A percentile compares a stretch with the other conserved stretches of the same genome.
phyloP scores from a whole-genome alignment of 169 alveolate genomes.

The Plasmodium gallinaceum region DNA sequence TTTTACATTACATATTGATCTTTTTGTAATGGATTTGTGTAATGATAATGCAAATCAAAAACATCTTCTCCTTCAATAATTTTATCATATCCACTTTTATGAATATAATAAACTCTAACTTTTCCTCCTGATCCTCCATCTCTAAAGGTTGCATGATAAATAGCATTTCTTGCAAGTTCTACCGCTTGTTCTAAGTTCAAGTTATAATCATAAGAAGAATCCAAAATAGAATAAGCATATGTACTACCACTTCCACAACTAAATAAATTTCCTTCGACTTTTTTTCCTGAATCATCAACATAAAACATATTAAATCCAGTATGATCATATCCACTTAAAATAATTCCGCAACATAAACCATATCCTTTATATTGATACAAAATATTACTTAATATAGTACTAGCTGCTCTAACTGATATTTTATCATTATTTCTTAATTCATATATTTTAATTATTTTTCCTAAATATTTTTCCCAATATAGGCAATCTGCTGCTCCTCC shows the following conservation, averaged over 20 bases:
- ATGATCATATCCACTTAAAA: constrained; percentile 93
- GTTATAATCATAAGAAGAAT: constrained; percentile 94
- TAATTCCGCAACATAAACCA: constrained; percentile 99
- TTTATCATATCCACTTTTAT: constrained; percentile 94
- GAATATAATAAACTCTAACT: constrained; percentile 97
- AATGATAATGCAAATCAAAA: constrained; percentile 91
- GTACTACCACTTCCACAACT: constrained; percentile 98
- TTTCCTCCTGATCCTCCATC: constrained; percentile 99
- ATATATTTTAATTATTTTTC: constrained; percentile 94
- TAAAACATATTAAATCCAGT: constrained; percentile 94
- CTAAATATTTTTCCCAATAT: constrained; percentile 97
- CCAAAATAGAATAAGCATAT: constrained; percentile 99
- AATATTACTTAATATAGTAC: constrained; percentile 96
- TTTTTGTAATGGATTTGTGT: constrained; percentile 82
- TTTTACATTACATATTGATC: constrained; percentile 69
- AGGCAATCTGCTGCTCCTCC: constrained; percentile 99
- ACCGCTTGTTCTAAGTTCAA: constrained; percentile 97
- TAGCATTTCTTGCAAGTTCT: constrained; percentile 97
- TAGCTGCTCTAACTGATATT: constrained; percentile 98
- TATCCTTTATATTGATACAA: constrained; percentile 96
- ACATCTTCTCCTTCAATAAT: constrained; percentile 94
- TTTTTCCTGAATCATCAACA: constrained; percentile 95
- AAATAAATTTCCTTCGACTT: constrained; percentile 92
- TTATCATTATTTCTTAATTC: constrained; percentile 93
- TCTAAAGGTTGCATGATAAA: constrained; percentile 98